Evolutionary conservation across 306 rosid species (phyloP).

Genomic region (Trifolium dubium): DNA sequence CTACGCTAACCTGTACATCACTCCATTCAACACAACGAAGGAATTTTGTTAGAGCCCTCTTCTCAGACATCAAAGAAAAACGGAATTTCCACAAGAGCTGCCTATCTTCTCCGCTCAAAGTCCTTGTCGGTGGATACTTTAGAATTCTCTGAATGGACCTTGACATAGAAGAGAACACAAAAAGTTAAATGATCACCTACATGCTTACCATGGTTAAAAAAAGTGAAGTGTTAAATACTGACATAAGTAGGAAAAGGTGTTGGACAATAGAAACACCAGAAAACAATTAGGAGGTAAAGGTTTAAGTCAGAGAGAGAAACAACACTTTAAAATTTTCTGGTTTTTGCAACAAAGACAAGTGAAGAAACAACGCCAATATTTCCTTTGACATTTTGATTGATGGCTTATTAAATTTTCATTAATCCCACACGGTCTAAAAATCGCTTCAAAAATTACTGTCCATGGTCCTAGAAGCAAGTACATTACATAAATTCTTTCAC

Average conservation of each 20-base stretch:
- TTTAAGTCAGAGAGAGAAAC: not conserved
- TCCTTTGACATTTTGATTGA: constrained; percentile 11
- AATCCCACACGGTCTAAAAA: constrained; percentile 13
- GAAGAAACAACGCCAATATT: constrained; percentile 5
- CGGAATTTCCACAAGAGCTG: constrained; percentile 99
- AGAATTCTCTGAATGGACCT: constrained; percentile 91
- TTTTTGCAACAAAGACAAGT: constrained; percentile 25
- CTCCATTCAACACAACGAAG: constrained; percentile 99
- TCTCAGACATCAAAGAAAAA: constrained; percentile 97
- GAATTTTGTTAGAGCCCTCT: constrained; percentile 98
- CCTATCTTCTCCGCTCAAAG: constrained; percentile 95
- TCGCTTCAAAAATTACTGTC: constrained; percentile 4
- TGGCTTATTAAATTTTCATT: constrained; percentile 14
- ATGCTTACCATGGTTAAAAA: constrained; percentile 22
- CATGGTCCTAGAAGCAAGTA: constrained; percentile 18
- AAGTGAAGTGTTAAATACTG: constrained; percentile 4
- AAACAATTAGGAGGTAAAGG: not conserved
- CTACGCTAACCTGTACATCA: constrained; percentile 77
- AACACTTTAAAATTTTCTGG: constrained; percentile 7
- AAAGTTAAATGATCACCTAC: constrained; percentile 31
- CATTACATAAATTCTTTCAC: not conserved
- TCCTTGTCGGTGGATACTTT: constrained; percentile 97
- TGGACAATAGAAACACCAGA: constrained; percentile 4
- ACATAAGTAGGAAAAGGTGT: constrained; percentile 1
- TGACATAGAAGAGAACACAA: constrained; percentile 40